Evolutionary conservation across 2,329 filamentous ascomycete species (phyloP).

Genomic region (Thyridium curvatum): DNA sequence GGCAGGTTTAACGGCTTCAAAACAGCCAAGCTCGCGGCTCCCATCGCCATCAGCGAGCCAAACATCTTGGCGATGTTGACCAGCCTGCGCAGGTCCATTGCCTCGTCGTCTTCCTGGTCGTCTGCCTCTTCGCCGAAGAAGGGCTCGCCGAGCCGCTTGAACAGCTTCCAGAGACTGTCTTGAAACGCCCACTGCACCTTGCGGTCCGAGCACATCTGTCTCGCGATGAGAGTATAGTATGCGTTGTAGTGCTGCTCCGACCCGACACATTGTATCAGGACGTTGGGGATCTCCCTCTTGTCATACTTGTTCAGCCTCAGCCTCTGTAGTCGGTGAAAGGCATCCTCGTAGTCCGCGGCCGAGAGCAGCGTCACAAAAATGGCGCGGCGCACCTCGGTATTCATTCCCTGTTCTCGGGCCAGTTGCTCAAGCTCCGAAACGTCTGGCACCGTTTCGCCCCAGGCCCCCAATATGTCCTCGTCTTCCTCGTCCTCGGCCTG

Average conservation of each 20-base stretch:
- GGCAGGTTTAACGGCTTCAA: slow-evolving; percentile 71
- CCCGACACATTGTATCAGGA: slow-evolving; percentile 80
- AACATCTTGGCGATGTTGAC: slow-evolving; percentile 50
- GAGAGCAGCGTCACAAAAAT: slow-evolving; percentile 92
- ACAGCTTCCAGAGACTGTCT: slow-evolving; percentile 79
- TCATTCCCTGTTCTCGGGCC: slow-evolving; percentile 79
- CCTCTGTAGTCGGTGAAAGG: slow-evolving; percentile 71
- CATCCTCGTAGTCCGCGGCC: slow-evolving; percentile 77
- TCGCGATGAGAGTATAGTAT: slow-evolving; percentile 85
- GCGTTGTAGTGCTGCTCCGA: slow-evolving; percentile 83
- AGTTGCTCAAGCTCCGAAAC: slow-evolving; percentile 49
- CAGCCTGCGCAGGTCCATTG: slow-evolving; percentile 42
- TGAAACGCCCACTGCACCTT: slow-evolving; percentile 80
- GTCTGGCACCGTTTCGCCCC: slow-evolving; percentile 56
- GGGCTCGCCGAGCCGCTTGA: slow-evolving; percentile 77
- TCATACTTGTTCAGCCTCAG: slow-evolving; percentile 81
- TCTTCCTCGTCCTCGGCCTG: slow-evolving; percentile 29
- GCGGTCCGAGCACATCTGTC: slow-evolving; percentile 68
- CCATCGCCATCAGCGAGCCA: slow-evolving; percentile 41
- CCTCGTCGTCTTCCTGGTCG: slow-evolving; percentile 38
- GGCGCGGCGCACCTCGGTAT: slow-evolving; percentile 77
- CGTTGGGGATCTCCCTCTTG: slow-evolving; percentile 77
- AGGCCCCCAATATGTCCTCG: slow-evolving; percentile 20
- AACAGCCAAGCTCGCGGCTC: slow-evolving; percentile 38
- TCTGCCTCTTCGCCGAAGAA: slow-evolving; percentile 60